Conservation (phyloP, 108 stramenopile genomes). For the Chaetoceros muelleri region DNA sequence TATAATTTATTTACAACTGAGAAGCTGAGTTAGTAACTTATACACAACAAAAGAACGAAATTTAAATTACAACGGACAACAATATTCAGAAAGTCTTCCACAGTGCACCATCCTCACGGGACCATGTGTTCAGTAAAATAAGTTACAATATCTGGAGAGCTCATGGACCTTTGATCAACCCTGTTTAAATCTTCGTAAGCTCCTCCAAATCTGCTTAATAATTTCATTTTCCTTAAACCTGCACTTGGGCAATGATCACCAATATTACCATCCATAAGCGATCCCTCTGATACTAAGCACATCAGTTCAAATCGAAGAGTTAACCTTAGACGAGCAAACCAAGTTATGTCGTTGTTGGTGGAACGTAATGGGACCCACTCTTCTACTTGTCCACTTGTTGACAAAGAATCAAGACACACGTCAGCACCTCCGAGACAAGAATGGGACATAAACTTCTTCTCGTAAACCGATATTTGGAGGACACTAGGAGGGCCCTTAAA, state of each 20-base stretch:
- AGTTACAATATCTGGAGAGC: slow-evolving; percentile 22
- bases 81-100: no score
- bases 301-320: slow-evolving; percentile 79
- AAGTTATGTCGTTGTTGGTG: slow-evolving; percentile 61
- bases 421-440: slow-evolving; percentile 65
- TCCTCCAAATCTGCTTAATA: slow-evolving; percentile 54
- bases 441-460: slow-evolving; percentile 86
- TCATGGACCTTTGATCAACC: slow-evolving; percentile 15
- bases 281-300: slow-evolving; percentile 44
- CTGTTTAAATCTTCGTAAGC: slow-evolving; percentile 42
- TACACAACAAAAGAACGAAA: no score
- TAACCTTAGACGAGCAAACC: slow-evolving; percentile 77
- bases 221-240: slow-evolving; percentile 54
- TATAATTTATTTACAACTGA: no score
- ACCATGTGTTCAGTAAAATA: slow-evolving; percentile 10
- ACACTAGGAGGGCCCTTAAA: slow-evolving; percentile 80
- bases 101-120: background rate
- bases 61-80: no score
- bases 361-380: slow-evolving; percentile 82
- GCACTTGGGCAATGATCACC: slow-evolving; percentile 50
- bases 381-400: slow-evolving; percentile 71
- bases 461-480: slow-evolving; percentile 75
- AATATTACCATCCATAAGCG: slow-evolving; percentile 2
- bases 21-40: no score
- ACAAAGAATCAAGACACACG: slow-evolving; percentile 56